phyloP scores from a whole-genome alignment of 768 basidiomycete genomes.

The Chalciporus pseudorubinellus region DNA sequence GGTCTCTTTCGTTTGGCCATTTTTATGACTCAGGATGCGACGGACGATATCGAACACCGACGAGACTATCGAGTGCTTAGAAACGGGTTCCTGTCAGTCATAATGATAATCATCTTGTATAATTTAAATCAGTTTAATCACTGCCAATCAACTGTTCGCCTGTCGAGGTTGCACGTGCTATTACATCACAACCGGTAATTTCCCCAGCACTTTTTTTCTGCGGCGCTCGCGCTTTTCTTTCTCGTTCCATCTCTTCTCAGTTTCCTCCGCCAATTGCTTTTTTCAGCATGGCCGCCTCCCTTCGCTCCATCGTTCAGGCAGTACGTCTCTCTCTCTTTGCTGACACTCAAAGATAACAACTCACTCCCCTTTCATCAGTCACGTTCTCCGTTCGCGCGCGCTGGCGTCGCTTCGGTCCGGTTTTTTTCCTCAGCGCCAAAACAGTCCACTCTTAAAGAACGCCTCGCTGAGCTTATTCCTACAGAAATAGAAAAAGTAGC shows the following conservation, averaged over 20 bases:
- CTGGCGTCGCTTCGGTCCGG: constrained; percentile 46
- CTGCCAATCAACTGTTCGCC: no score
- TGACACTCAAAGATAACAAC: constrained; percentile 23
- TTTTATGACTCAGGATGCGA: neutral
- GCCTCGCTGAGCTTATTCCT: constrained; percentile 91
- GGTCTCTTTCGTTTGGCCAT: constrained; percentile 32
- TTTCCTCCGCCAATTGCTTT: neutral
- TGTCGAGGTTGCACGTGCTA: constrained; percentile 1
- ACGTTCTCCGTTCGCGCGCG: constrained; percentile 46
- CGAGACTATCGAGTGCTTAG: no score
- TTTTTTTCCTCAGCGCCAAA: constrained; percentile 63
- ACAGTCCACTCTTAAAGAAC: constrained; percentile 83
- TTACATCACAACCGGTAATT: constrained; percentile 23
- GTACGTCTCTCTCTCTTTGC: constrained; percentile 35
- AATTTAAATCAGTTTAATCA: no score
- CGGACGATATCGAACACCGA: neutral
- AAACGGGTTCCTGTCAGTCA: no score
- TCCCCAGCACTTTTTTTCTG: constrained; percentile 16
- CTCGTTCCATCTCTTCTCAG: neutral
- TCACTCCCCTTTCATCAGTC: constrained; percentile 36
- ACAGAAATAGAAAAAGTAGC: constrained; percentile 49
- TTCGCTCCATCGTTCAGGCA: constrained; percentile 35
- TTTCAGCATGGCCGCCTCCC: constrained; percentile 42
- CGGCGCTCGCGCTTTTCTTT: neutral
- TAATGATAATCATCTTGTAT: no score